Evolutionary conservation across 495 filamentous ascomycete species (phyloP), one percentile per base, ranked within the genome.

Genomic region (Penicillium manginii): DNA sequence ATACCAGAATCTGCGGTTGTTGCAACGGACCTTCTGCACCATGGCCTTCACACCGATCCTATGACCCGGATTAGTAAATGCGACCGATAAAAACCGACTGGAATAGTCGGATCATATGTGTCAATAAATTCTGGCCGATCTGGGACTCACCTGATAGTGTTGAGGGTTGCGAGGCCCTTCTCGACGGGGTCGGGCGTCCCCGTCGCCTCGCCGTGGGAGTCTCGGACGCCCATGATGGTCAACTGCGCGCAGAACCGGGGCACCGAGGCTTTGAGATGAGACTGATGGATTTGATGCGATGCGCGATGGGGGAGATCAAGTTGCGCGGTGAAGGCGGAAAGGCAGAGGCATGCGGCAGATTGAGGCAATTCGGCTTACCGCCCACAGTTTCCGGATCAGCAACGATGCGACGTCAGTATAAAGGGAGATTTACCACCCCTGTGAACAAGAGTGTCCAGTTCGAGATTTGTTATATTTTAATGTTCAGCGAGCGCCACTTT

Each of bases 81-180:
- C 78, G 78, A 76, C 78, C 78, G 78, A 67, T 61, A 45, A 79
- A 80, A 77, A 12, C 50, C 8, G 54, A 56, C 5, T 19, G 35
- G 33, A 58, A 60, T 32, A 61, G 5, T 23, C 29, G 14, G 18
- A 33, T 50, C 4, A 18, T 11, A 6, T 7, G 3, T n/a, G 15
- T 33, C 11, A 32, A 32, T 29, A 19, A 8, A 15, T 35, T 47
- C 9, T 35, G 32, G 51, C 46, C 43, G 23, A 4, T 22, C 31
- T 21, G 6, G 33, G 56, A 74, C 81, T 52, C 81, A 91, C 89
- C 84, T 82, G 68, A 96, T 80, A 31, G 89, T 91, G 54, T 87
- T 87, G 54, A 90, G 78, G 39, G 90, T 94, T 59, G 91, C 91
- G 62, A 88, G 86, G 52, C 91, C 88, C 67, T 85, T 93, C 73